These are phyloP conservation scores for Ustilago loliicola DNA, from an alignment of 1,284 basidiomycete species.

Conservation along the genomic window DNA sequence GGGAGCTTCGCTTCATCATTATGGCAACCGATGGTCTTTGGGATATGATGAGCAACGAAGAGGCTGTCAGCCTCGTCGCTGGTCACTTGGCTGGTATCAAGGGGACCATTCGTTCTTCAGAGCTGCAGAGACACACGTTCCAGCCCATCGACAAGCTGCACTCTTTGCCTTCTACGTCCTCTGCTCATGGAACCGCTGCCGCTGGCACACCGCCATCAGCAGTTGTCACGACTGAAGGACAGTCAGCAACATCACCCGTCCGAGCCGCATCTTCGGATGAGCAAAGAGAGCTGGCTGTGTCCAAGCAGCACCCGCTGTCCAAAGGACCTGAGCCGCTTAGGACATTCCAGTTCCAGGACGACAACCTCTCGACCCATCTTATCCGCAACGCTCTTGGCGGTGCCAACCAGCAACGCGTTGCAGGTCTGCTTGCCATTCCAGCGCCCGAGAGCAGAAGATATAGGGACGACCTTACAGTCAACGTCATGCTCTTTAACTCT, in stretches of 20 bases:
- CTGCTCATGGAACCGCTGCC: slow-evolving; percentile 2
- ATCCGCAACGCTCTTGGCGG: slow-evolving; percentile 95
- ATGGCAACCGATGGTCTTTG: slow-evolving; percentile 94
- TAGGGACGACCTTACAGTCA: slow-evolving; percentile 64
- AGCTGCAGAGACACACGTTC: slow-evolving; percentile 61
- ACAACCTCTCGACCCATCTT: slow-evolving; percentile 88
- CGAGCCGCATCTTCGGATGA: slow-evolving; percentile 35
- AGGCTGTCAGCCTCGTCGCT: slow-evolving; percentile 83
- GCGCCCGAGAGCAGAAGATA: slow-evolving; percentile 77
- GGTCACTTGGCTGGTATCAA: slow-evolving; percentile 67
- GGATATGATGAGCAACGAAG: slow-evolving; percentile 94
- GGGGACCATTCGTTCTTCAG: slow-evolving; percentile 58
- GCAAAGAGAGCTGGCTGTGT: slow-evolving; percentile 41
- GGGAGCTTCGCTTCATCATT: slow-evolving; percentile 74
- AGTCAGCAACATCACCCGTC: slow-evolving; percentile 54
- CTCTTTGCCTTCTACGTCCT: slow-evolving; percentile 20
- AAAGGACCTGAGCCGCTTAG: slow-evolving; percentile 54
- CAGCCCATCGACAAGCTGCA: slow-evolving; percentile 51
- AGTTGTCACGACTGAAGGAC: slow-evolving; percentile 75
- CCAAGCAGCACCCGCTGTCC: slow-evolving; percentile 65
- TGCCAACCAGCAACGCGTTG: slow-evolving; percentile 79
- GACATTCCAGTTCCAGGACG: slow-evolving; percentile 74
- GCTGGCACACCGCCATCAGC: neutral
- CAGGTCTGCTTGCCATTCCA: slow-evolving; percentile 85
- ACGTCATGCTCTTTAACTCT: slow-evolving; percentile 62